Conservation (phyloP, 805 yeast species). For the Cyberlindnera maclurae region DNA sequence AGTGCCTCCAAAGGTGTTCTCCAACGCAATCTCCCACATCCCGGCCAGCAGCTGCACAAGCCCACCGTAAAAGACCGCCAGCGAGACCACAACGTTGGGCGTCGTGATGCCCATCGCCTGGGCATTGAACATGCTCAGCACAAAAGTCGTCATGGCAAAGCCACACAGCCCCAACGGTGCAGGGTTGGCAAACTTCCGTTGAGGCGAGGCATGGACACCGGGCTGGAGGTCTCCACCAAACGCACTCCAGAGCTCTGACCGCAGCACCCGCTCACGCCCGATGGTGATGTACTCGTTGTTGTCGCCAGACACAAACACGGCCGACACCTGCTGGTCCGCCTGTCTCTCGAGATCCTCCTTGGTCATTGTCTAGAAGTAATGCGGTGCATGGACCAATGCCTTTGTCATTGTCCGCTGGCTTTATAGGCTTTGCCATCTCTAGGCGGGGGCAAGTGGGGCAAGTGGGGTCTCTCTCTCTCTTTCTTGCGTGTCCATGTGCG, state of each 20-base stretch:
- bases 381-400: no score
- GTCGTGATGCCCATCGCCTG: conserved; percentile 44
- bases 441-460: no score
- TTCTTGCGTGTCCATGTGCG: no score
- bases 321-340: conserved; percentile 15
- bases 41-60: conserved; percentile 54
- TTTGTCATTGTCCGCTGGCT: no score
- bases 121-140: conserved; percentile 48
- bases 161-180: conserved; percentile 59
- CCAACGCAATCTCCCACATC: conserved; percentile 56
- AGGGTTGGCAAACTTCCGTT: conserved; percentile 56
- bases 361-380: neutral
- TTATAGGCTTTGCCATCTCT: no score
- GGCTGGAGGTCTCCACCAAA: conserved; percentile 84
- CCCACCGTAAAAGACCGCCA: conserved; percentile 61
- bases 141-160: conserved; percentile 58
- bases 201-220: conserved; percentile 52
- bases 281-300: conserved; percentile 62
- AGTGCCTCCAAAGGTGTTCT: conserved; percentile 62
- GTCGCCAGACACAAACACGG: conserved; percentile 30
- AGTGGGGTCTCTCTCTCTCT: no score
- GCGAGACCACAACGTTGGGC: conserved; percentile 49
- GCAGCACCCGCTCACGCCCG: conserved; percentile 65
- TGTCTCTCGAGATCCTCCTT: conserved; percentile 19
- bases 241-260: conserved; percentile 52